Percentiles rank a stretch among this genome's conserved stretches.
Evolutionary conservation across 2,329 filamentous ascomycete species (phyloP).

Genomic region (Dactylellina haptotyla): DNA sequence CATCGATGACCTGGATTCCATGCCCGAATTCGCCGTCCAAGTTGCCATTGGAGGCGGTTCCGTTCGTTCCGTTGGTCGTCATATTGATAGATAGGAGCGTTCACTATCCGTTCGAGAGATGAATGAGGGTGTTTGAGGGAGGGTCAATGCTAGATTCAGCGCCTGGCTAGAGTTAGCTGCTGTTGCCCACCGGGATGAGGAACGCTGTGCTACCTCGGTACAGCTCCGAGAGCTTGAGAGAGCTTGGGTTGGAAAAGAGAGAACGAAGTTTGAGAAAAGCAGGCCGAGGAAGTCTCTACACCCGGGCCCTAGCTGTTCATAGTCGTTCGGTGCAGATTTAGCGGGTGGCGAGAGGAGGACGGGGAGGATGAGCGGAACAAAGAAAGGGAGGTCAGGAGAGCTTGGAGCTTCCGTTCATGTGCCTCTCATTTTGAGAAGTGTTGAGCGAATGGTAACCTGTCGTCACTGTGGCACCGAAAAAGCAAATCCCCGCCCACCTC

Average conservation of each 20-base stretch:
- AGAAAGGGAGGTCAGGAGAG: constrained; percentile 44
- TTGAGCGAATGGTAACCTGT: constrained; percentile 44
- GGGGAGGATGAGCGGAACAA: neutral
- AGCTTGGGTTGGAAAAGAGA: neutral
- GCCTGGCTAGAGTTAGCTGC: constrained; percentile 24
- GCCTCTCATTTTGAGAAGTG: constrained; percentile 29
- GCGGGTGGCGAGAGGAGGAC: constrained; percentile 5
- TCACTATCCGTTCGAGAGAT: neutral
- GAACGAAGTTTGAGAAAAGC: too few species aligned
- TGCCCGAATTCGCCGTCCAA: constrained; percentile 79
- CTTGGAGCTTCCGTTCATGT: constrained; percentile 35
- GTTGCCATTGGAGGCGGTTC: constrained; percentile 74
- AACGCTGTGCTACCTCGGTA: constrained; percentile 32
- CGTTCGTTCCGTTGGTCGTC: constrained; percentile 82
- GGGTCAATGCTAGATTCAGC: neutral
- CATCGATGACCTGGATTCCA: constrained; percentile 96
- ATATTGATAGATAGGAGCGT: constrained; percentile 10
- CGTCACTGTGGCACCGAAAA: constrained; percentile 19
- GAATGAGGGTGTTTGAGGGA: neutral
- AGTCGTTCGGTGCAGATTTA: neutral
- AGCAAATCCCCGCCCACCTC: constrained; percentile 13
- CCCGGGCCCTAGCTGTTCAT: constrained; percentile 6
- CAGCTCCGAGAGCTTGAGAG: constrained; percentile 20
- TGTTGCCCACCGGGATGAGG: constrained; percentile 10
- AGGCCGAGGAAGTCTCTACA: neutral